These are phyloP conservation scores for Lecanosticta acicola DNA, from an alignment of 2,329 filamentous ascomycete genomes.

Conservation along the genomic window DNA sequence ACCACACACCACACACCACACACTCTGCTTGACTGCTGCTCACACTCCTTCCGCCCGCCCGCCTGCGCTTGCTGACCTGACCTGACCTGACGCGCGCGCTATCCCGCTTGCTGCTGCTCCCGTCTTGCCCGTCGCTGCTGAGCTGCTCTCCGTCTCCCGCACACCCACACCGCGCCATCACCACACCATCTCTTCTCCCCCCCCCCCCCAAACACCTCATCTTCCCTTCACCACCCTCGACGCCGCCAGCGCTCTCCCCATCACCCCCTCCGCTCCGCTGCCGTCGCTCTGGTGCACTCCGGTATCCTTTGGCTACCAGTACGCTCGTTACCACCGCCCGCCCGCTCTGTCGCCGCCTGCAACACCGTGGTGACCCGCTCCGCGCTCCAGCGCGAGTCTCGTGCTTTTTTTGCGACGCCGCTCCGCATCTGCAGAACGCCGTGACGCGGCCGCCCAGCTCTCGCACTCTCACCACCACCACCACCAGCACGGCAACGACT, in stretches of 20 bases:
- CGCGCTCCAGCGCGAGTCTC: neutral
- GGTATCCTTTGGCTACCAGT: slow-evolving; percentile 25
- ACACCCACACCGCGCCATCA: slow-evolving; percentile 1
- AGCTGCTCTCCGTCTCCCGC: too few species aligned
- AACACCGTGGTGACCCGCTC: slow-evolving; percentile 4
- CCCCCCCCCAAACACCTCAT: slow-evolving; percentile 1
- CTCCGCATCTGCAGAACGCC: slow-evolving; percentile 4
- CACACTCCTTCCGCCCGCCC: too few species aligned
- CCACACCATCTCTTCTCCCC: neutral
- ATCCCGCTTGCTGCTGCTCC: neutral
- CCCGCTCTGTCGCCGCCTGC: slow-evolving; percentile 2
- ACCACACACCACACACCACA: neutral
- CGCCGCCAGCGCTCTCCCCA: slow-evolving; percentile 2
- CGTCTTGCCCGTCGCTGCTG: too few species aligned
- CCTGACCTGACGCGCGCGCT: too few species aligned
- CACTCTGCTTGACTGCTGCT: neutral
- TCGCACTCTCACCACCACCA: neutral
- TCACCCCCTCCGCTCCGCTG: slow-evolving; percentile 6
- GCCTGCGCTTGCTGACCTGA: neutral
- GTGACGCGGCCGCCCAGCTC: slow-evolving; percentile 6
- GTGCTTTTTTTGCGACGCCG: slow-evolving; percentile 11
- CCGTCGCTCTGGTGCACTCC: slow-evolving; percentile 12
- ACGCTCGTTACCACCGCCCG: slow-evolving; percentile 22
- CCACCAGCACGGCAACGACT: slow-evolving; percentile 1
- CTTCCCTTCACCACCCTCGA: slow-evolving; percentile 1